Percentiles rank a stretch among this genome's conserved stretches.
These are phyloP conservation scores for Punica granatum DNA, from an alignment of 345 rosid genomes.

Conservation along the genomic window DNA sequence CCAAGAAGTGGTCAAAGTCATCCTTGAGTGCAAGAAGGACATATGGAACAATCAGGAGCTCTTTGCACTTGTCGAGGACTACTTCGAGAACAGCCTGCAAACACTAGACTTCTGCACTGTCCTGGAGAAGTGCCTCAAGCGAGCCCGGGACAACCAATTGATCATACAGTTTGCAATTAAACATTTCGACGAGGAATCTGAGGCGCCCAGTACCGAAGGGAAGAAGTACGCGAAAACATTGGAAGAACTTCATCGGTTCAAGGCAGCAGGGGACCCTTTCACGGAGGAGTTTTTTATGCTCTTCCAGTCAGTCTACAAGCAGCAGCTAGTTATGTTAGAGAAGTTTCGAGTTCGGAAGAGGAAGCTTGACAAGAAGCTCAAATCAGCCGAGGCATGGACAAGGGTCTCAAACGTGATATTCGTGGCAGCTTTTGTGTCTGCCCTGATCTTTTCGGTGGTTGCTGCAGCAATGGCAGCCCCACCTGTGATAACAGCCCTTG, in stretches of 20 bases:
- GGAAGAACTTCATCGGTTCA: slow-evolving; percentile 56
- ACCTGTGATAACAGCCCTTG: slow-evolving; percentile 56
- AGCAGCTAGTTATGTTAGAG: slow-evolving; percentile 46
- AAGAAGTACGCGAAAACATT: slow-evolving; percentile 50
- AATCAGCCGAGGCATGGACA: slow-evolving; percentile 59
- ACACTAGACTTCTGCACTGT: slow-evolving; percentile 71
- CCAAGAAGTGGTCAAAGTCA: slow-evolving; percentile 70
- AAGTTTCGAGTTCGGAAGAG: slow-evolving; percentile 39
- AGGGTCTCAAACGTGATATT: slow-evolving; percentile 68
- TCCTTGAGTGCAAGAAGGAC: slow-evolving; percentile 57
- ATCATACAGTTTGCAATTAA: slow-evolving; percentile 56
- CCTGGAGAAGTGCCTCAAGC: slow-evolving; percentile 60
- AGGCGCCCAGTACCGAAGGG: slow-evolving; percentile 25
- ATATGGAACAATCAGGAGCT: slow-evolving; percentile 64
- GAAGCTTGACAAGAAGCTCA: slow-evolving; percentile 61
- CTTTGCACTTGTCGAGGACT: slow-evolving; percentile 56
- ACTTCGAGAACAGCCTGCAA: slow-evolving; percentile 53
- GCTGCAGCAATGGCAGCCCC: slow-evolving; percentile 88
- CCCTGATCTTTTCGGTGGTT: slow-evolving; percentile 71
- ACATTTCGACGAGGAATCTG: slow-evolving; percentile 53
- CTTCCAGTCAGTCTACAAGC: slow-evolving; percentile 39
- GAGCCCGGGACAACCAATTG: slow-evolving; percentile 59
- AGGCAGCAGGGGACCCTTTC: slow-evolving; percentile 64
- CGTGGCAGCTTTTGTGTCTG: slow-evolving; percentile 59
- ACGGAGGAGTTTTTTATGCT: slow-evolving; percentile 47